Conservation (phyloP, 345 rosid genomes). For the Citrus cavaleriei region DNA sequence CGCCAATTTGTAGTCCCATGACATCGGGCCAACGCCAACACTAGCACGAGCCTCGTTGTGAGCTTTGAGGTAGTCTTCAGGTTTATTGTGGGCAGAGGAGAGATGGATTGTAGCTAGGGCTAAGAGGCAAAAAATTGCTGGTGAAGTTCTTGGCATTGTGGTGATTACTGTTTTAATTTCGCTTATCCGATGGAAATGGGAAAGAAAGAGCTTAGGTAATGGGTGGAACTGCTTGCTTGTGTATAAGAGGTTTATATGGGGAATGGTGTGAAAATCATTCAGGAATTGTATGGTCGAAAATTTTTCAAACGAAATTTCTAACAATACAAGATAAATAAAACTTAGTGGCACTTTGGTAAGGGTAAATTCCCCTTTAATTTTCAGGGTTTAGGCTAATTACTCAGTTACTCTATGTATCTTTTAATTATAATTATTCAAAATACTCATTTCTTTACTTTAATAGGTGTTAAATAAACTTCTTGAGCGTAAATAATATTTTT, state of each 20-base stretch:
- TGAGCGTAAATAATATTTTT: too few relatives aligned
- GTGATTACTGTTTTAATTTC: neutral
- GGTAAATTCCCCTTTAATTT: too few relatives aligned
- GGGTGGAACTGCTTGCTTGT: neutral
- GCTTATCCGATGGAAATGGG: too few relatives aligned
- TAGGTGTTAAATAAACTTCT: too few relatives aligned
- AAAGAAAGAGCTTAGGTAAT: neutral
- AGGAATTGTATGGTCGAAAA: neutral
- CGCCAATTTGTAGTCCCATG: conserved; percentile 45
- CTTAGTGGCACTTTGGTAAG: neutral
- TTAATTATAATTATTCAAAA: too few relatives aligned
- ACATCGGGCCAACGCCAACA: conserved; percentile 37
- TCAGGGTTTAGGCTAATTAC: too few relatives aligned
- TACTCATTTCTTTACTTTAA: too few relatives aligned
- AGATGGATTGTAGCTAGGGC: neutral
- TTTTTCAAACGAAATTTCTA: neutral
- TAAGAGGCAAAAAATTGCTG: neutral
- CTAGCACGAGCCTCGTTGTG: conserved; percentile 48
- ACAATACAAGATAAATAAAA: too few relatives aligned
- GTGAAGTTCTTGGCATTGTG: neutral
- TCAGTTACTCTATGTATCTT: too few relatives aligned
- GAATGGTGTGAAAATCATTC: neutral
- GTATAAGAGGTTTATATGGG: neutral
- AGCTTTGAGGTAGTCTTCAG: conserved; percentile 17
- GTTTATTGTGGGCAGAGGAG: conserved; percentile 27